Conservation (phyloP, 2,329 filamentous ascomycete species). For the Xylaria sp. region DNA sequence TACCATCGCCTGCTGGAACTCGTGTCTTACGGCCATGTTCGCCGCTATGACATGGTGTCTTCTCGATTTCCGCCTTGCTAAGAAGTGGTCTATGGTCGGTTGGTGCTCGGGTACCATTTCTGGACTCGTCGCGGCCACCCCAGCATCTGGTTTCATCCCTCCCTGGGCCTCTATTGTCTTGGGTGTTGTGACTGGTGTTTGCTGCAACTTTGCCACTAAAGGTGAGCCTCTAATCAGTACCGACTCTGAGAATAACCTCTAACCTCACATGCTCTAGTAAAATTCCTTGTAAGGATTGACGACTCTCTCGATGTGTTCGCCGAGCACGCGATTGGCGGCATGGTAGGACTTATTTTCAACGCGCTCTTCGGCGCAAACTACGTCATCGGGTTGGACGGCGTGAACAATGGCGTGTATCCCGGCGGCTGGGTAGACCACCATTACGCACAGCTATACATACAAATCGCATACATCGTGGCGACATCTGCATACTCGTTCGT, state of each 20-base stretch:
- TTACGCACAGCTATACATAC: slow-evolving; percentile 80
- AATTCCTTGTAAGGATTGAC: slow-evolving; percentile 72
- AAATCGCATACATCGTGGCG: slow-evolving; percentile 80
- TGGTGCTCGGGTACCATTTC: slow-evolving; percentile 79
- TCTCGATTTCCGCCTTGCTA: slow-evolving; percentile 92
- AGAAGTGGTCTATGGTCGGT: slow-evolving; percentile 88
- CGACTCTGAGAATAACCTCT: slow-evolving; percentile 2
- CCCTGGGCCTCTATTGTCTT: slow-evolving; percentile 75
- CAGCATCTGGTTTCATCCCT: slow-evolving; percentile 74
- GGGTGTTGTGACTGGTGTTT: slow-evolving; percentile 72
- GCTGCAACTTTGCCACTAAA: slow-evolving; percentile 77
- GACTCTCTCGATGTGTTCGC: slow-evolving; percentile 79
- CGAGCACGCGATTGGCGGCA: slow-evolving; percentile 76
- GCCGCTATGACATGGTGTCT: slow-evolving; percentile 93
- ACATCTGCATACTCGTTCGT: slow-evolving; percentile 75
- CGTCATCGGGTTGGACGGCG: slow-evolving; percentile 79
- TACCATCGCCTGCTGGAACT: slow-evolving; percentile 98
- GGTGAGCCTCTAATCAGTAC: slow-evolving; percentile 46
- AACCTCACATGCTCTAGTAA: slow-evolving; percentile 54
- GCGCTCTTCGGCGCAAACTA: slow-evolving; percentile 75
- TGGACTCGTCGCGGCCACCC: slow-evolving; percentile 76
- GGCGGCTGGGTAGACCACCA: slow-evolving; percentile 83
- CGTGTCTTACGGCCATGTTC: slow-evolving; percentile 91
- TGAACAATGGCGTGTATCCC: slow-evolving; percentile 71
- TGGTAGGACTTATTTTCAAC: slow-evolving; percentile 78